Conservation (phyloP, 768 basidiomycete species). For the Ramaria rubella region DNA sequence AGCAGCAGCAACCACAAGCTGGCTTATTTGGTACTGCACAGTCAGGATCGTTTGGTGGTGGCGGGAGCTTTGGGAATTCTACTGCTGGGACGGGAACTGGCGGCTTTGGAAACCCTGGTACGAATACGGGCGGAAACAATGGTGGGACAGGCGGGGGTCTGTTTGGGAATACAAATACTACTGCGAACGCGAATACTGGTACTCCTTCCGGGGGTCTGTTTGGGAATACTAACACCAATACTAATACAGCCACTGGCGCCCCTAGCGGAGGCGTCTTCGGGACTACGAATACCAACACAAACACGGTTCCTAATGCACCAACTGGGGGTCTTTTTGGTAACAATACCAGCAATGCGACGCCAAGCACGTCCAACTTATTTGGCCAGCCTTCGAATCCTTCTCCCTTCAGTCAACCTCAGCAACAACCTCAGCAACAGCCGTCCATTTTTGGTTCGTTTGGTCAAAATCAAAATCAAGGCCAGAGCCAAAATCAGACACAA, state of each 20-base stretch:
- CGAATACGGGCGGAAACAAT: constrained; percentile 20
- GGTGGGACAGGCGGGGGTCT: constrained; percentile 17
- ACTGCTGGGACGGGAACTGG: not conserved
- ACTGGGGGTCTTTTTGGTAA: constrained; percentile 14
- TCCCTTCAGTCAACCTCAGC: constrained; percentile 27
- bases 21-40: constrained; percentile 11
- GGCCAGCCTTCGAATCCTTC: constrained; percentile 27
- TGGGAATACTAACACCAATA: constrained; percentile 2
- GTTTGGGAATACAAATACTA: constrained; percentile 22
- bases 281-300: constrained; percentile 5
- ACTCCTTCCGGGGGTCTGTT: constrained; percentile 11
- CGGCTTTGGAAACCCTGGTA: not conserved
- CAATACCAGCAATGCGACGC: not conserved
- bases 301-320: constrained; percentile 8
- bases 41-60: not conserved
- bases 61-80: no score
- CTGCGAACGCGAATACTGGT: constrained; percentile 10
- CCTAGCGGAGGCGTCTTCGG: constrained; percentile 15
- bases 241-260: not conserved
- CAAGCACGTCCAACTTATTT: constrained; percentile 26
- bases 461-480: constrained; percentile 22
- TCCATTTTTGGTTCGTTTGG: constrained; percentile 14
- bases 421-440: constrained; percentile 21
- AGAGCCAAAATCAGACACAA: not conserved
- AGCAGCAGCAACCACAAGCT: constrained; percentile 11